Evolutionary conservation across 2,329 filamentous ascomycete genomes (phyloP).

Genomic region (Alternaria dauci): DNA sequence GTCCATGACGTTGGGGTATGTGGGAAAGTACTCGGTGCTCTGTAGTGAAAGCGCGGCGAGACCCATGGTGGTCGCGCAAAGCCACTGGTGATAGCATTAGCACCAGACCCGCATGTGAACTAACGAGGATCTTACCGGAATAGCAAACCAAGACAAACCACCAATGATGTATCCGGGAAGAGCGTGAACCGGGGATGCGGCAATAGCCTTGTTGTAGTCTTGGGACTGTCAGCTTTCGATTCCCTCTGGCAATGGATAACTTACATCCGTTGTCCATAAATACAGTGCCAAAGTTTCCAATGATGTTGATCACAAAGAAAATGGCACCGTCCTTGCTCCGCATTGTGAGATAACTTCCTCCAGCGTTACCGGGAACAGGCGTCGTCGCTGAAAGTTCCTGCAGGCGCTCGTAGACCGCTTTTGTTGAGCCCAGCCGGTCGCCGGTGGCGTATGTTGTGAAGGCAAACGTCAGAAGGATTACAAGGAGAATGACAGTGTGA

Average conservation of each 20-base stretch:
- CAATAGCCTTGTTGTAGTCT: slow-evolving; percentile 87
- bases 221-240: slow-evolving; percentile 4
- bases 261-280: slow-evolving; percentile 82
- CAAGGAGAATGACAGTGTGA: slow-evolving; percentile 82
- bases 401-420: slow-evolving; percentile 79
- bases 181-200: slow-evolving; percentile 82
- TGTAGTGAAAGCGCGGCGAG: slow-evolving; percentile 56
- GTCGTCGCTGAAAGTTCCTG: slow-evolving; percentile 71
- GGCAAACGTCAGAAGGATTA: slow-evolving; percentile 85
- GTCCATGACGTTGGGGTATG: slow-evolving; percentile 48
- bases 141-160: slow-evolving; percentile 58
- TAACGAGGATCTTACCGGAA: slow-evolving; percentile 43
- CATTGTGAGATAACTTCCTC: slow-evolving; percentile 89
- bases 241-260: not conserved
- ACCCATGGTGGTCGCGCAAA: slow-evolving; percentile 58
- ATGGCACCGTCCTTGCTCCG: slow-evolving; percentile 79
- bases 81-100: slow-evolving; percentile 38
- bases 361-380: slow-evolving; percentile 78
- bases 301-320: slow-evolving; percentile 90
- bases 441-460: slow-evolving; percentile 83
- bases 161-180: slow-evolving; percentile 71
- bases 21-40: slow-evolving; percentile 53
- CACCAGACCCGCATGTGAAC: no score
- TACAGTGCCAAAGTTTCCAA: slow-evolving; percentile 83
- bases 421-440: slow-evolving; percentile 74